Evolutionary conservation across 2,329 filamentous ascomycete genomes (phyloP).

Genomic region (Penicillium vulpinum): DNA sequence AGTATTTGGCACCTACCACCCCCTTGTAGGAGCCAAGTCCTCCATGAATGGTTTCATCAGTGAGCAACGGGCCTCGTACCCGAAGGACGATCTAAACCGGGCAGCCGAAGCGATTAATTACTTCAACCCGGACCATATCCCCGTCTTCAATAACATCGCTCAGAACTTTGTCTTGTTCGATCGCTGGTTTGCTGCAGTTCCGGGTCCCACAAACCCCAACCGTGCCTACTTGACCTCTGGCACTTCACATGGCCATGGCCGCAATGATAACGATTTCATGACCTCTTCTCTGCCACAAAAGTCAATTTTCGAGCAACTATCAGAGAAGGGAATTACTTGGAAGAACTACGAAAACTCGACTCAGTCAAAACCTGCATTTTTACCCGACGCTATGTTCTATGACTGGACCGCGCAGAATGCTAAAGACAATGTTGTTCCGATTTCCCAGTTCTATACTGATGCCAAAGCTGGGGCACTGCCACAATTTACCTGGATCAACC

Average conservation of each 20-base stretch:
- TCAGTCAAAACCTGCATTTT: slow-evolving; percentile 31
- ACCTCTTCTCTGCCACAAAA: slow-evolving; percentile 39
- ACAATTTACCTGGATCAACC: slow-evolving; percentile 52
- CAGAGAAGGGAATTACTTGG: slow-evolving; percentile 45
- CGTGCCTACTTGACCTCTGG: slow-evolving; percentile 42
- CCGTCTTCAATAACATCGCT: slow-evolving; percentile 43
- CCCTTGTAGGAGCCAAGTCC: slow-evolving; percentile 24
- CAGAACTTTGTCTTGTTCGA: slow-evolving; percentile 50
- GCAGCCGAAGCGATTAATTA: slow-evolving; percentile 49
- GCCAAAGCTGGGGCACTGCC: slow-evolving; percentile 48
- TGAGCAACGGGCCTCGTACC: slow-evolving; percentile 42
- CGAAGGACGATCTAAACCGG: slow-evolving; percentile 37
- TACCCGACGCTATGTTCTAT: slow-evolving; percentile 49
- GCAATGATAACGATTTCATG: slow-evolving; percentile 38
- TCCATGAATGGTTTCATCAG: slow-evolving; percentile 47
- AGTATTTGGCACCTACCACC: slow-evolving; percentile 43
- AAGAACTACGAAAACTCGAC: slow-evolving; percentile 51
- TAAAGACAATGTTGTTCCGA: slow-evolving; percentile 37
- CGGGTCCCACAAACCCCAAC: slow-evolving; percentile 44
- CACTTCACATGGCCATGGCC: slow-evolving; percentile 43
- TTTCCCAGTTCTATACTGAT: slow-evolving; percentile 48
- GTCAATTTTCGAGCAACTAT: slow-evolving; percentile 45
- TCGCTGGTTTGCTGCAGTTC: slow-evolving; percentile 45
- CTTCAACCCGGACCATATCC: slow-evolving; percentile 45
- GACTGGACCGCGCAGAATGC: slow-evolving; percentile 28